Evolutionary conservation across 2,329 filamentous ascomycete genomes (phyloP).

Genomic region (Diaporthe amygdali): DNA sequence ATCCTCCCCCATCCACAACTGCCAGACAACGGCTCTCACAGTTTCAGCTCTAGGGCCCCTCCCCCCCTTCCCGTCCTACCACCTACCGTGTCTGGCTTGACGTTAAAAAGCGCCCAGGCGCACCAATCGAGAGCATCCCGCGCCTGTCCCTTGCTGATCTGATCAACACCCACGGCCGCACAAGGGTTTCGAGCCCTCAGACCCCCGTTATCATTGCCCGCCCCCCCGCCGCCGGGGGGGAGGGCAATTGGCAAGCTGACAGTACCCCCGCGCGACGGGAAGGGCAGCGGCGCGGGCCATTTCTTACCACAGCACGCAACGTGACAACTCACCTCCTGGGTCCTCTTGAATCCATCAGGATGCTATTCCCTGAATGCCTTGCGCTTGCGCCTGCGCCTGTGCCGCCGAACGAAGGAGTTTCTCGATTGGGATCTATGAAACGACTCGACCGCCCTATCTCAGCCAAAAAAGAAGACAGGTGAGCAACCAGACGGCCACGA

Average conservation of each 20-base stretch:
- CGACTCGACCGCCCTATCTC: background rate
- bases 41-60: slow-evolving; percentile 17
- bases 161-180: slow-evolving; percentile 7
- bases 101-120: slow-evolving; percentile 10
- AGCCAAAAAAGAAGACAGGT: background rate
- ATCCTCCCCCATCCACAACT: slow-evolving; percentile 1
- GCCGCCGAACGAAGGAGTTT: background rate
- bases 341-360: slow-evolving; percentile 12
- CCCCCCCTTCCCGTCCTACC: slow-evolving; percentile 5
- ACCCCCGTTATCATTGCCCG: background rate
- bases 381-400: background rate
- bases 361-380: background rate
- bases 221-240: background rate
- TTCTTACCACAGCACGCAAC: background rate
- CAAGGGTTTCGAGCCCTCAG: background rate
- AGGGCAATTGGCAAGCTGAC: background rate
- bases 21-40: background rate
- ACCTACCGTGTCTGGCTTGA: slow-evolving; percentile 15
- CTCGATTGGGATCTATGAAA: background rate
- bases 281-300: slow-evolving; percentile 19
- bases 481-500: background rate
- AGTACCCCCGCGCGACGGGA: slow-evolving; percentile 4
- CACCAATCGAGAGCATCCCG: slow-evolving; percentile 14
- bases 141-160: slow-evolving; percentile 14
- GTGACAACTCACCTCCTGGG: background rate